Percentiles rank a stretch among this genome's conserved stretches.
These are phyloP conservation scores for Hansfordia pulvinata DNA, from an alignment of 2,329 filamentous ascomycete species.

Conservation along the genomic window DNA sequence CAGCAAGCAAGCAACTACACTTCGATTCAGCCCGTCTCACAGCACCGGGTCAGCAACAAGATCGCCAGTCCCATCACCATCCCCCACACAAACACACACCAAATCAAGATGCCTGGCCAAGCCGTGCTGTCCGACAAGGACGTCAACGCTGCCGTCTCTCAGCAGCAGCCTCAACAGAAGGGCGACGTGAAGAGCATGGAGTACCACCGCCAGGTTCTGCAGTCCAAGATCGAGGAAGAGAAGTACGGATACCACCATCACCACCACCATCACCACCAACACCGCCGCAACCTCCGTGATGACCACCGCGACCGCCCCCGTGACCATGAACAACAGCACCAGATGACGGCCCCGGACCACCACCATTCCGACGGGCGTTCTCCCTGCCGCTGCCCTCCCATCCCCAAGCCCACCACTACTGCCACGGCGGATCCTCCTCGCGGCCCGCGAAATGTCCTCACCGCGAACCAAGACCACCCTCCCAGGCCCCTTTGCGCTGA, in stretches of 20 bases:
- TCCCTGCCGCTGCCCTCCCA: too few species aligned
- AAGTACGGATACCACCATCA: slow-evolving; percentile 37
- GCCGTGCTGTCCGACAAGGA: slow-evolving; percentile 53
- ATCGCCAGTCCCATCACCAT: neutral
- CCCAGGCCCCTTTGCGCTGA: slow-evolving; percentile 8
- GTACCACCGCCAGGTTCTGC: slow-evolving; percentile 63
- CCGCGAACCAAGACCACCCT: too few species aligned
- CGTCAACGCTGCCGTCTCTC: slow-evolving; percentile 40
- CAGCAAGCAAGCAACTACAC: slow-evolving; percentile 4
- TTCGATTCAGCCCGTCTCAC: slow-evolving; percentile 1
- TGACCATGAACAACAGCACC: slow-evolving; percentile 4
- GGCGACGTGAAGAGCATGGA: slow-evolving; percentile 53
- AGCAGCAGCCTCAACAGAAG: slow-evolving; percentile 23
- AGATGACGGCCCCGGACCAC: too few species aligned
- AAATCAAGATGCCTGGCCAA: slow-evolving; percentile 34
- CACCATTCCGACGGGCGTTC: too few species aligned
- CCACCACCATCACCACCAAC: slow-evolving; percentile 1
- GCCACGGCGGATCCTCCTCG: too few species aligned
- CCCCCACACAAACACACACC: slow-evolving; percentile 26
- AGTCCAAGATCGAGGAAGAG: slow-evolving; percentile 56
- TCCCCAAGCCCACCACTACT: too few species aligned
- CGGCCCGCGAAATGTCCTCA: too few species aligned
- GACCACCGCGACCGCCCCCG: slow-evolving; percentile 2
- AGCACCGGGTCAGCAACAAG: too few species aligned
- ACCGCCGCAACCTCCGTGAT: slow-evolving; percentile 3